Evolutionary conservation across 129 eudicot genomes (phyloP).

Genomic region (Dittrichia graveolens): DNA sequence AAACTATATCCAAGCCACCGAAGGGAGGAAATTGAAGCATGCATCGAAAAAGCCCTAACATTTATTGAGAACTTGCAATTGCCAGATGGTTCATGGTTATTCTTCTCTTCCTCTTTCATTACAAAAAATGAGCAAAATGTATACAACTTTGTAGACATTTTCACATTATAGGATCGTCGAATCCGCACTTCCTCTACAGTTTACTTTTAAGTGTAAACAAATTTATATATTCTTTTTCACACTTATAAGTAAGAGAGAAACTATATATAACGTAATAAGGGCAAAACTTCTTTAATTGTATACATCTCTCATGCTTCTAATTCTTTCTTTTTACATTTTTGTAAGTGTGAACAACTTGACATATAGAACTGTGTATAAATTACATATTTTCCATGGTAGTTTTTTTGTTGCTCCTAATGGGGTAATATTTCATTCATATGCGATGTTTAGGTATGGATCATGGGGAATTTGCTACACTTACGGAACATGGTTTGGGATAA

Average conservation of each 20-base stretch:
- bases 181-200: neutral
- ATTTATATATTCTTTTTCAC: too few species aligned
- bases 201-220: too few species aligned
- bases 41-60: constrained; percentile 47
- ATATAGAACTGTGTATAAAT: too few species aligned
- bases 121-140: neutral
- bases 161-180: neutral
- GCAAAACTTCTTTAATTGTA: neutral
- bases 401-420: neutral
- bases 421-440: constrained; percentile 13
- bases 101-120: neutral
- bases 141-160: neutral
- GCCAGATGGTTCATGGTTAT: constrained; percentile 64
- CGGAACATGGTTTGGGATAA: constrained; percentile 85
- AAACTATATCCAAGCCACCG: constrained; percentile 47
- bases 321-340: neutral
- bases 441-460: constrained; percentile 59
- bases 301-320: neutral
- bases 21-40: constrained; percentile 43
- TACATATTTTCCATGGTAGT: neutral
- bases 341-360: too few species aligned
- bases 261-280: too few species aligned
- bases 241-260: too few species aligned
- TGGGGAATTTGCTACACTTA: constrained; percentile 88
- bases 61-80: constrained; percentile 57